Conservation (phyloP, 2,329 filamentous ascomycete genomes). For the Capronia americana region DNA sequence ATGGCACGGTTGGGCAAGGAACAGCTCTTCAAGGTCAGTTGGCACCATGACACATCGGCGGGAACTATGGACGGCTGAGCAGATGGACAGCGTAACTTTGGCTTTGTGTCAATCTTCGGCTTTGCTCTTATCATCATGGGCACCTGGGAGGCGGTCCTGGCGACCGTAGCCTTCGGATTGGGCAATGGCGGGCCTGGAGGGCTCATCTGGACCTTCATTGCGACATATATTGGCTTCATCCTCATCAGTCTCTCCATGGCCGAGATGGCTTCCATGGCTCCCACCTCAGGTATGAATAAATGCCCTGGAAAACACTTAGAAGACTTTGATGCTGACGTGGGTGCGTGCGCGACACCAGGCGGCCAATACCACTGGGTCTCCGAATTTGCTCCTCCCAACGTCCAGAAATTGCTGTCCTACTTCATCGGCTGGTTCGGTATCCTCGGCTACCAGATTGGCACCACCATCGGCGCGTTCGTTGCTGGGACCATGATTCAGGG, state of each 20-base stretch:
- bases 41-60: background rate
- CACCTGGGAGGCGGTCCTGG: slow-evolving; percentile 53
- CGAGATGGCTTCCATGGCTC: slow-evolving; percentile 57
- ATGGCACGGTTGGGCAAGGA: slow-evolving; percentile 45
- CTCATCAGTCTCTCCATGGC: slow-evolving; percentile 53
- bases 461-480: slow-evolving; percentile 40
- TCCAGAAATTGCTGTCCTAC: slow-evolving; percentile 54
- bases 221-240: slow-evolving; percentile 54
- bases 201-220: slow-evolving; percentile 60
- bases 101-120: slow-evolving; percentile 53
- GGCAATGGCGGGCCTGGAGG: slow-evolving; percentile 60
- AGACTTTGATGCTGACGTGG: slow-evolving; percentile 28
- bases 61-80: background rate
- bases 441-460: slow-evolving; percentile 45
- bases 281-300: slow-evolving; percentile 39
- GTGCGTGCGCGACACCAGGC: slow-evolving; percentile 39
- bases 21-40: slow-evolving; percentile 47
- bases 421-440: slow-evolving; percentile 46
- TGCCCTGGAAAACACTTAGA: background rate
- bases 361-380: slow-evolving; percentile 66
- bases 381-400: slow-evolving; percentile 56
- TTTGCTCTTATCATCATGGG: slow-evolving; percentile 53
- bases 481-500: slow-evolving; percentile 46
- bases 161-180: slow-evolving; percentile 42
- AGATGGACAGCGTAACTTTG: slow-evolving; percentile 51